Conservation (phyloP, 1,284 basidiomycete genomes). For the Pascua guehoae region DNA sequence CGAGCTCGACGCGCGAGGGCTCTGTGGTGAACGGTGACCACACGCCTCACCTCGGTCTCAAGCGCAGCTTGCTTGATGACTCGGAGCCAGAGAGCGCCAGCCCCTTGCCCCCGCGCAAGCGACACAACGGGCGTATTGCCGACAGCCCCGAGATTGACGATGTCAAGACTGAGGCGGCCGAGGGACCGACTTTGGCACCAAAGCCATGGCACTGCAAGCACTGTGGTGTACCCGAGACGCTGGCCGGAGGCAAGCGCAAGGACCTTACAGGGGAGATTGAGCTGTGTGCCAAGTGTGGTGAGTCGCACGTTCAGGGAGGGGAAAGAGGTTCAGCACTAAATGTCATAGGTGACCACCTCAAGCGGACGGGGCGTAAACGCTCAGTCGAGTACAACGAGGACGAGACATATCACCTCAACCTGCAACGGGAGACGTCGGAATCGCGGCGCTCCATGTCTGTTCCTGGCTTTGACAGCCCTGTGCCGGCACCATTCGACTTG, state of each 20-base stretch:
- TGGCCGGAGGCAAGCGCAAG: constrained; percentile 77
- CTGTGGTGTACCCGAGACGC: constrained; percentile 78
- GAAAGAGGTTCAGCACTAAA: background rate
- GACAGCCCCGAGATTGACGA: constrained; percentile 24
- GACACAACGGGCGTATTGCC: constrained; percentile 18
- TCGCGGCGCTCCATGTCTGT: background rate
- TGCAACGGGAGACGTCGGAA: constrained; percentile 54
- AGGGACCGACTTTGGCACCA: background rate
- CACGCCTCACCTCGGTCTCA: constrained; percentile 22
- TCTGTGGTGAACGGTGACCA: constrained; percentile 23
- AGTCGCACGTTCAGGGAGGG: constrained; percentile 37
- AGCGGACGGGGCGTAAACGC: constrained; percentile 21
- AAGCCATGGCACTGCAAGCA: constrained; percentile 90
- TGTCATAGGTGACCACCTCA: constrained; percentile 17
- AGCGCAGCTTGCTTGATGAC: constrained; percentile 30
- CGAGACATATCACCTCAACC: constrained; percentile 61
- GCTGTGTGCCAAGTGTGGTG: constrained; percentile 87
- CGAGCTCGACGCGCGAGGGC: constrained; percentile 28
- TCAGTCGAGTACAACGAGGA: constrained; percentile 47
- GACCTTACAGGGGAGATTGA: constrained; percentile 77
- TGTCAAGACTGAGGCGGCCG: constrained; percentile 11
- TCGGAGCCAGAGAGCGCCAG: constrained; percentile 18
- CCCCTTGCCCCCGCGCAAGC: constrained; percentile 22
- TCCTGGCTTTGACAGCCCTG: constrained; percentile 4
- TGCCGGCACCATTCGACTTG: constrained; percentile 13